A percentile compares a stretch with the other conserved stretches of the same genome.
Evolutionary conservation across 768 basidiomycete genomes (phyloP).

Genomic region (Coprinellus micaceus): DNA sequence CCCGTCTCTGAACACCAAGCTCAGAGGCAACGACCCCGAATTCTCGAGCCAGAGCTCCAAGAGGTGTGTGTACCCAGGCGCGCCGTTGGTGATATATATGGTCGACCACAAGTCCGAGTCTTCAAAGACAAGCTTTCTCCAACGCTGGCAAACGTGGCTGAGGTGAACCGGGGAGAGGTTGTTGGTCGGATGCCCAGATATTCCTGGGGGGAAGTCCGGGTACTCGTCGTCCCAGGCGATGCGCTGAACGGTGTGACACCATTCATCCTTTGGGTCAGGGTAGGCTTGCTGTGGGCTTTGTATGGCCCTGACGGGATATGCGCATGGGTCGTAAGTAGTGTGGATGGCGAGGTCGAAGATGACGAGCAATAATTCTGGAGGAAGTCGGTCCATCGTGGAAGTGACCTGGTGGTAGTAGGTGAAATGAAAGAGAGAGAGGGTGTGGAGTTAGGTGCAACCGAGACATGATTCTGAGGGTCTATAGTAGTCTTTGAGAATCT

Average conservation of each 20-base stretch:
- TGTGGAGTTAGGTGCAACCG: too few relatives aligned
- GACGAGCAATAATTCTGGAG: neutral
- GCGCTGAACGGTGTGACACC: too few relatives aligned
- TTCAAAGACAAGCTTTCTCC: neutral
- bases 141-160: neutral
- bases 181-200: neutral
- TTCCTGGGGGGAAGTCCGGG: neutral
- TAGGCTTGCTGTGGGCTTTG: too few relatives aligned
- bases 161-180: neutral
- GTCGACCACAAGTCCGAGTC: neutral
- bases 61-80: neutral
- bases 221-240: too few relatives aligned
- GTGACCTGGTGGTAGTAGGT: too few relatives aligned
- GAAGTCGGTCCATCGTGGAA: too few relatives aligned
- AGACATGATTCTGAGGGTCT: too few relatives aligned
- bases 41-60: neutral
- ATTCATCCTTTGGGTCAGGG: too few relatives aligned
- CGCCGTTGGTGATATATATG: neutral
- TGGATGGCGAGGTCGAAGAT: neutral
- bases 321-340: neutral
- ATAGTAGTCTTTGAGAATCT: too few relatives aligned
- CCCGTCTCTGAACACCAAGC: neutral
- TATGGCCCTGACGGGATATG: neutral
- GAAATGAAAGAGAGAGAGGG: too few relatives aligned
- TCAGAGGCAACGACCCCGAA: neutral